Conservation (phyloP, 768 basidiomycete species). For the Russula brevipes region DNA sequence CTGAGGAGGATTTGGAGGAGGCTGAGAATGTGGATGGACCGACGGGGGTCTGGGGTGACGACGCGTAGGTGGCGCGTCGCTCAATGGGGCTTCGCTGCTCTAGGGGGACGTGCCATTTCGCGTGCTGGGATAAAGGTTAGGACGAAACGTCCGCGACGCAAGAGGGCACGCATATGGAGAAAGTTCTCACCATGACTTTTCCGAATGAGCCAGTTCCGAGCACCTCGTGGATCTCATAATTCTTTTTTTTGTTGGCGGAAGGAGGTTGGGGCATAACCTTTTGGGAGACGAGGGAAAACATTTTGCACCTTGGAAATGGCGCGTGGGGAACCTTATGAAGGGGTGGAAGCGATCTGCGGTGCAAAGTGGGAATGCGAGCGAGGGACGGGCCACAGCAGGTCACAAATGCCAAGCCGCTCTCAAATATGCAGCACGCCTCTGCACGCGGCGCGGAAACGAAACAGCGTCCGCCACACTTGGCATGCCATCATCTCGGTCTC, state of each 20-base stretch:
- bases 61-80: slow-evolving; percentile 49
- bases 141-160: too few relatives aligned
- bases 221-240: slow-evolving; percentile 64
- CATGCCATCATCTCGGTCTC: too few relatives aligned
- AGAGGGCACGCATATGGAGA: background rate
- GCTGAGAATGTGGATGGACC: background rate
- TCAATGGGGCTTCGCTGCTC: slow-evolving; percentile 53
- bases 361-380: too few relatives aligned
- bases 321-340: too few relatives aligned
- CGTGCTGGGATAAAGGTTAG: slow-evolving; percentile 40
- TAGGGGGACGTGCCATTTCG: slow-evolving; percentile 71
- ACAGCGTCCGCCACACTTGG: too few relatives aligned
- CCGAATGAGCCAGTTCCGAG: slow-evolving; percentile 87
- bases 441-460: too few relatives aligned
- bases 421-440: too few relatives aligned
- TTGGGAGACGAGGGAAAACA: slow-evolving; percentile 37
- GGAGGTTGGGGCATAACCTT: slow-evolving; percentile 76
- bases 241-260: slow-evolving; percentile 82
- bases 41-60: background rate
- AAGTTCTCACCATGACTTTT: slow-evolving; percentile 70
- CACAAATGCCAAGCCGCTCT: too few relatives aligned
- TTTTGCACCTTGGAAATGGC: background rate
- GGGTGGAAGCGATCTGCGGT: too few relatives aligned
- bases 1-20: slow-evolving; percentile 6
- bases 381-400: too few relatives aligned